Evolutionary conservation across 495 filamentous ascomycete species (phyloP), one percentile per base, ranked within the genome.

Genomic region (Tetracladium setigerum): DNA sequence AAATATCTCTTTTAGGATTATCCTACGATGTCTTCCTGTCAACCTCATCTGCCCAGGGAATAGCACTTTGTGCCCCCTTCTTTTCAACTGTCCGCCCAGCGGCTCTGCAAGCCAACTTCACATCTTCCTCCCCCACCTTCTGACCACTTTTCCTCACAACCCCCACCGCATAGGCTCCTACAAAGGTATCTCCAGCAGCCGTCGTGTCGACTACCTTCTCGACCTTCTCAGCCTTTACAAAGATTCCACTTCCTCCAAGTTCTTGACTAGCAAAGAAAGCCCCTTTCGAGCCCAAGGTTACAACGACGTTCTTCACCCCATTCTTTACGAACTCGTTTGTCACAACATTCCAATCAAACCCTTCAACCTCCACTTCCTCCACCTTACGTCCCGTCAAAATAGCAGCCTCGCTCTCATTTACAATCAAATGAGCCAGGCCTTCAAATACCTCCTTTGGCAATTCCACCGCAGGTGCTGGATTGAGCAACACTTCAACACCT

Each of bases 121-220:
- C 77, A 32, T 77, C 67, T 46, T 67, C 58, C 48, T 71, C 72
- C 50, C 67, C 68, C 42, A 60, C 58, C 14, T 51, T 62, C 2
- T 22, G 31, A 16, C 30, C 31, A 17, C 57, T 63, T 30, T 72
- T 75, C 49, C 71, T 73, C 1, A 72, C 73, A 12, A 83, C 72
- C 41, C 75, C 73, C 15, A 90, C 78, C 4, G 90, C 86, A 65
- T 94, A 95, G 22, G 71, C 78, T 1, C 91, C 90, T 5, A 91
- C 84, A 64, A 94, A 96, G 3, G 89, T 92, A 61, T 96, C 90
- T 0, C 90, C 90, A 15, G 91, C 90, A 1, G 82, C 90, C 8
- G 90, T 96, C 8, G 90, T 95, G 66, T 96, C 91, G 10, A 95
- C 72, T 22, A 95, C 89, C 44, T 70, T 76, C 55, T 58, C 68